phyloP scores from a whole-genome alignment of 1,139 yeast species.

The Zygosaccharomyces pseudobailii region DNA sequence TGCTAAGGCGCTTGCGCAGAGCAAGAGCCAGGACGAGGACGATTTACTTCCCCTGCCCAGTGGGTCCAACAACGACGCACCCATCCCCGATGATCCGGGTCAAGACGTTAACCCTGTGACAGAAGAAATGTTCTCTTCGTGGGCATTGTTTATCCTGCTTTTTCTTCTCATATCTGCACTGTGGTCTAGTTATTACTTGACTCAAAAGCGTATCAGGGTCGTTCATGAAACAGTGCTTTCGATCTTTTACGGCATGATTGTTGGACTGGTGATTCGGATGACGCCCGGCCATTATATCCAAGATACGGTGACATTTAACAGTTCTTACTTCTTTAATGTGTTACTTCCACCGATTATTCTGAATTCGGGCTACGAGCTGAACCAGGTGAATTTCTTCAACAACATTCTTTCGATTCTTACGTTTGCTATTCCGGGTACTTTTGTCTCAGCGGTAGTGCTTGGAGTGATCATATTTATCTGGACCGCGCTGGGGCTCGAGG shows the following conservation, averaged over 20 bases:
- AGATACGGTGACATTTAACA: slow-evolving; percentile 92
- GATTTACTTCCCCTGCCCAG: slow-evolving; percentile 22
- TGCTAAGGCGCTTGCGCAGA: slow-evolving; percentile 20
- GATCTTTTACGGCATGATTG: slow-evolving; percentile 94
- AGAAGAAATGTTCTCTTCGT: slow-evolving; percentile 91
- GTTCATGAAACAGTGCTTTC: slow-evolving; percentile 96
- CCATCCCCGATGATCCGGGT: slow-evolving; percentile 34
- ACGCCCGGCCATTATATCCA: slow-evolving; percentile 97
- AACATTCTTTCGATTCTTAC: slow-evolving; percentile 87
- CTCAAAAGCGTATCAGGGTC: slow-evolving; percentile 86
- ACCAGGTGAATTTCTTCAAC: slow-evolving; percentile 90
- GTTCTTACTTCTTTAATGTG: slow-evolving; percentile 89
- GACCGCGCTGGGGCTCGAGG: slow-evolving; percentile 89
- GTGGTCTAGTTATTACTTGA: slow-evolving; percentile 92
- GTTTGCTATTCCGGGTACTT: slow-evolving; percentile 97
- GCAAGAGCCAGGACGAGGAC: slow-evolving; percentile 24
- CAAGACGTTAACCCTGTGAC: slow-evolving; percentile 78
- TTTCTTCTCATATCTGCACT: slow-evolving; percentile 79
- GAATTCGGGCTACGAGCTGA: slow-evolving; percentile 93
- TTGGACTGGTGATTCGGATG: slow-evolving; percentile 82
- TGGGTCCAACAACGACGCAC: slow-evolving; percentile 26
- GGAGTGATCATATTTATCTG: slow-evolving; percentile 83
- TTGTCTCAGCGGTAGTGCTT: slow-evolving; percentile 81
- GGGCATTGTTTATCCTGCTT: slow-evolving; percentile 90
- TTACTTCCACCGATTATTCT: slow-evolving; percentile 93